A percentile compares a stretch with the other conserved stretches of the same genome.
These are phyloP conservation scores for Pyricularia pennisetigena DNA, from an alignment of 2,329 filamentous ascomycete genomes.

Conservation along the genomic window DNA sequence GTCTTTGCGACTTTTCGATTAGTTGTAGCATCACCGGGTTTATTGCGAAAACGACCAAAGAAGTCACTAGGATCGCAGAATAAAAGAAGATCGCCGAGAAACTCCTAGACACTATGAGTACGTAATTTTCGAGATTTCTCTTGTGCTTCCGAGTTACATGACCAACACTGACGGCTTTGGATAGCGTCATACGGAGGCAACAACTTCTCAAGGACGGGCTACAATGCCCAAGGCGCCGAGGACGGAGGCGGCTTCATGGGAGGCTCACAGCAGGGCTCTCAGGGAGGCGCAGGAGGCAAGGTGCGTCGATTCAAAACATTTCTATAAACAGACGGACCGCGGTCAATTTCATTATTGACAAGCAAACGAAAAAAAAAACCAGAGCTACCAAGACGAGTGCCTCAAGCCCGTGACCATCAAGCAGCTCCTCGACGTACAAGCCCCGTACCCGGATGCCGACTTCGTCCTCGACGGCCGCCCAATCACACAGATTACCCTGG, in stretches of 20 bases:
- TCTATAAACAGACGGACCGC: neutral
- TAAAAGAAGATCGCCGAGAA: neutral
- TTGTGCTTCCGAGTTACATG: neutral
- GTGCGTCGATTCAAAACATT: constrained; percentile 17
- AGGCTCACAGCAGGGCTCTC: constrained; percentile 46
- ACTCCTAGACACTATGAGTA: neutral
- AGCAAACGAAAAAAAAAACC: constrained; percentile 21
- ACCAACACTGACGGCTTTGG: neutral
- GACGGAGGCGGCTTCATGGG: constrained; percentile 54
- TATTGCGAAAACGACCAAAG: neutral
- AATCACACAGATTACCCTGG: constrained; percentile 69
- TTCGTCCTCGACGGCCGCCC: constrained; percentile 75
- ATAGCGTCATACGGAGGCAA: constrained; percentile 34
- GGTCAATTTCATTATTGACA: neutral
- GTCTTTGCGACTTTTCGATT: neutral
- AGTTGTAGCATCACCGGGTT: neutral
- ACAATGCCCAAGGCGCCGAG: constrained; percentile 46
- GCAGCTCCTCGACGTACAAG: constrained; percentile 76
- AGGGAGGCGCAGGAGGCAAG: constrained; percentile 31
- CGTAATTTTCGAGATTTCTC: neutral
- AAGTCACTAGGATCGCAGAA: neutral
- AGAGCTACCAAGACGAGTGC: constrained; percentile 67
- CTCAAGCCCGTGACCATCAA: constrained; percentile 93
- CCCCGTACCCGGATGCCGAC: constrained; percentile 60
- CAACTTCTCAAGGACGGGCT: constrained; percentile 35